These are phyloP conservation scores for Brasenia schreberi DNA, from an alignment of 164 flowering plant species.

Conservation along the genomic window DNA sequence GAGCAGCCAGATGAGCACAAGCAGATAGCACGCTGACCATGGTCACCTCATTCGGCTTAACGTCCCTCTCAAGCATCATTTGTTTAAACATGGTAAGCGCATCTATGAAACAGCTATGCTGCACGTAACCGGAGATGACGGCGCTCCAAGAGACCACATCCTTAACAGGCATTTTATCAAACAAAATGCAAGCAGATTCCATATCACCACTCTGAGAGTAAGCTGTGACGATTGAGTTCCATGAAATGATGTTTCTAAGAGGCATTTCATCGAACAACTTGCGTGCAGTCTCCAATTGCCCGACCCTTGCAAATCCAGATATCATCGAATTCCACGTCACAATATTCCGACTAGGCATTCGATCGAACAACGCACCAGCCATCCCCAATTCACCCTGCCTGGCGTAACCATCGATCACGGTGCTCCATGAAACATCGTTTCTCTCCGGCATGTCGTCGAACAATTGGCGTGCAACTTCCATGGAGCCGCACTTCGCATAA, in stretches of 20 bases:
- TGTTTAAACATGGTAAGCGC: slow-evolving; percentile 13
- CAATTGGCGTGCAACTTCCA: slow-evolving; percentile 13
- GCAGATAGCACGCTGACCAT: slow-evolving; percentile 15
- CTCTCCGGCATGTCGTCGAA: slow-evolving; percentile 24
- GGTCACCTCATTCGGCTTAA: slow-evolving; percentile 17
- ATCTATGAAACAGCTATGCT: slow-evolving; percentile 7
- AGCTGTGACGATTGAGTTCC: slow-evolving; percentile 19
- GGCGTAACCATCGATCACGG: slow-evolving; percentile 23
- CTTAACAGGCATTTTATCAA: slow-evolving; percentile 15
- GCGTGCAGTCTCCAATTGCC: slow-evolving; percentile 9
- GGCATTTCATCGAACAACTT: slow-evolving; percentile 23
- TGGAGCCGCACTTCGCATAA: slow-evolving; percentile 15
- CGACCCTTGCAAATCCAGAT: slow-evolving; percentile 14
- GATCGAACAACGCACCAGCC: slow-evolving; percentile 20
- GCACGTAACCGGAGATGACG: slow-evolving; percentile 20
- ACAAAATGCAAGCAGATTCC: slow-evolving; percentile 10
- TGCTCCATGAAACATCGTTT: slow-evolving; percentile 24
- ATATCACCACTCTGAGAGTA: slow-evolving; percentile 14
- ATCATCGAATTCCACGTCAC: slow-evolving; percentile 20
- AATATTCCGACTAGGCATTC: slow-evolving; percentile 14
- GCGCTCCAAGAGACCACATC: slow-evolving; percentile 19
- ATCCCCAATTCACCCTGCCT: slow-evolving; percentile 17
- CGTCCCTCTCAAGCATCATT: slow-evolving; percentile 6
- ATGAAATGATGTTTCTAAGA: slow-evolving; percentile 7
- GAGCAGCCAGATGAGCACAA: slow-evolving; percentile 11